Base-by-base conservation (phyloP, 2,329 filamentous ascomycete genomes). In the Esteya vermicola region DNA sequence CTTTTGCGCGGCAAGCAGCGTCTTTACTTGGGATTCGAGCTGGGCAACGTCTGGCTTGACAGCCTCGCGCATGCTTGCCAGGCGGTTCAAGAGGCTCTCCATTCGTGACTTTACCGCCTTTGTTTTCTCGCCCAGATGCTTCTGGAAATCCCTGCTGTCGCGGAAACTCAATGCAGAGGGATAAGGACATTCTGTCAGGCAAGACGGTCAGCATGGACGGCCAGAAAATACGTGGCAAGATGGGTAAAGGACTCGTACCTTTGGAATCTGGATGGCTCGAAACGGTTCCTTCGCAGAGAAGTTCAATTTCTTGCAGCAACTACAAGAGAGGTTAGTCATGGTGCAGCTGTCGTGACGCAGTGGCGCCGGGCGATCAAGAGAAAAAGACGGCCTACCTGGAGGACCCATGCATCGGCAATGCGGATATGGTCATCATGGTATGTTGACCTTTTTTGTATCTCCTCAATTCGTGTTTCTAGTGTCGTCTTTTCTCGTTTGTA, bases 401-500 rank as follows among this genome's bases (percentile, higher is more conserved):
- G 75, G 64, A 91, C 93, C 91, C 91, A 98, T 46, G 78, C 74
- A 66, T 98, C 88, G 50, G 95, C 78, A 47, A 86, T 74, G 53
- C 89, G 78, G 38, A 98, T 65, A 57, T 96, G 91, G 51, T 96
- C 86, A 61, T 96, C 85, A 61, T 96, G 85, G 60, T 91, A 78
- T 46, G 74, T 70, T 23, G 82, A 75, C 54, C 77, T 74, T 57
- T 85, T 86, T 48, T 83, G 75, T 47, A 93, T 66, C 48, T 93
- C 83, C 54, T 80, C 80, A 45, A 95, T 67, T 54, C 84, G 82
- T 43, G 75, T 68, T 63, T 96, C 88, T 46, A 93, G 66, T 31
- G 81, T 82, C 43, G 72, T 70, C 57, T 86, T 88, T 57, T 93
- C 85, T 51, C 91, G 79, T 63, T 93, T 94, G 62, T 93, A 95